Conservation (phyloP, 345 rosid genomes). For the Salix exigua region DNA sequence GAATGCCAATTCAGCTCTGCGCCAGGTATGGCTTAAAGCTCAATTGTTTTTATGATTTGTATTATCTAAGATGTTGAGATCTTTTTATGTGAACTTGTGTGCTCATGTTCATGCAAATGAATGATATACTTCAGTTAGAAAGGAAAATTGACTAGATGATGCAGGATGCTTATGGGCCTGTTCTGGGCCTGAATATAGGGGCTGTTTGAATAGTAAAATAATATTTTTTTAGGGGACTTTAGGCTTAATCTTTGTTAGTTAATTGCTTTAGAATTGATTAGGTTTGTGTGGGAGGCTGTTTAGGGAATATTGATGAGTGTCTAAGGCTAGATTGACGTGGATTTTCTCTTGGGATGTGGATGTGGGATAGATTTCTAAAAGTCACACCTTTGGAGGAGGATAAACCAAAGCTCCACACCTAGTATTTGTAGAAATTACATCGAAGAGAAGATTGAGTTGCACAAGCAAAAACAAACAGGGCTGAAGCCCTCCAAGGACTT, state of each 20-base stretch:
- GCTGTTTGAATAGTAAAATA: not conserved
- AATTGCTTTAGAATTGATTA: not conserved
- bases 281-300: not conserved
- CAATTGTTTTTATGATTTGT: not conserved
- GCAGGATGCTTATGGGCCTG: not conserved
- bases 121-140: not conserved
- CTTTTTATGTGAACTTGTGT: not conserved
- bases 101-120: not conserved
- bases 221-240: not conserved
- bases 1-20: conserved; percentile 77
- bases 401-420: not conserved
- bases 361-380: too few species aligned
- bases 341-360: not conserved
- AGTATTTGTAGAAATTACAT: not conserved
- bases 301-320: not conserved
- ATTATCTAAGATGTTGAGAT: not conserved
- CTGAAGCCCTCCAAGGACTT: too few species aligned
- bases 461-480: not conserved
- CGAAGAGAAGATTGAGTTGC: not conserved
- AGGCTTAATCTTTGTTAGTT: not conserved
- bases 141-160: not conserved
- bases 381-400: too few species aligned
- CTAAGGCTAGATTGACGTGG: too few species aligned
- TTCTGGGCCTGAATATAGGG: not conserved
- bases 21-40: conserved; percentile 51